Evolutionary conservation across 768 basidiomycete genomes (phyloP), one percentile per base, ranked within the genome.

Genomic region (Imleria badia): DNA sequence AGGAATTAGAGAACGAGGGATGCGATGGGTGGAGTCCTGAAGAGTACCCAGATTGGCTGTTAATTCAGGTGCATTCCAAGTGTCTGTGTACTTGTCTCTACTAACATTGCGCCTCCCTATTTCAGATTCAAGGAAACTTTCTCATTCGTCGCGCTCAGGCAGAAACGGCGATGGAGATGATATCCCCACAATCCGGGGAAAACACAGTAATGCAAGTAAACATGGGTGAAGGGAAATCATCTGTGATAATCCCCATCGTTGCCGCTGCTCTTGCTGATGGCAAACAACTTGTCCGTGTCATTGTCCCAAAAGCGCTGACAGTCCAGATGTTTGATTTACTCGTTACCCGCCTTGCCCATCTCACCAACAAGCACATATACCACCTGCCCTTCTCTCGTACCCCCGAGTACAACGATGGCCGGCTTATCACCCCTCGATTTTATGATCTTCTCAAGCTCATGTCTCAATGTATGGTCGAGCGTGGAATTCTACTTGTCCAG

Each of bases 311-410:
- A 52, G 63, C 77, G 0, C 63, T 81, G 17, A 61, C 66, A 0
- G 63, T 54, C 5, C 76, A 77, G 52, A 81, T 79, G 77, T 78
- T 82, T 56, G 72, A 75, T 19, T 51, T 77, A 13, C 69, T 82
- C 1, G 68, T 68, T 7, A 62, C 71, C 12, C 71, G 75, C 14
- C 58, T 82, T 5, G 66, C 71, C 15, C 73, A 76, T 12, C 72
- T 82, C 15, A 49, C 65, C 0, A 77, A 81, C 51, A 72, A 77
- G 19, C 75, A 73, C 0, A 60, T 82, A 9, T 81, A 76, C 49
- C 76, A 72, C 48, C 39, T 81, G 1, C 80, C 81, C 3, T 80
- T 82, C 48, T 77, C 75, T 10, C 73, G 81, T 10, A 63, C 71
- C 9, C 52, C 72, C 12, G 53, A 61, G 35, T 26, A n/a, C n/a